These are phyloP conservation scores for Saccharomycopsis sp. DNA, from an alignment of 805 yeast genomes.

Conservation along the genomic window DNA sequence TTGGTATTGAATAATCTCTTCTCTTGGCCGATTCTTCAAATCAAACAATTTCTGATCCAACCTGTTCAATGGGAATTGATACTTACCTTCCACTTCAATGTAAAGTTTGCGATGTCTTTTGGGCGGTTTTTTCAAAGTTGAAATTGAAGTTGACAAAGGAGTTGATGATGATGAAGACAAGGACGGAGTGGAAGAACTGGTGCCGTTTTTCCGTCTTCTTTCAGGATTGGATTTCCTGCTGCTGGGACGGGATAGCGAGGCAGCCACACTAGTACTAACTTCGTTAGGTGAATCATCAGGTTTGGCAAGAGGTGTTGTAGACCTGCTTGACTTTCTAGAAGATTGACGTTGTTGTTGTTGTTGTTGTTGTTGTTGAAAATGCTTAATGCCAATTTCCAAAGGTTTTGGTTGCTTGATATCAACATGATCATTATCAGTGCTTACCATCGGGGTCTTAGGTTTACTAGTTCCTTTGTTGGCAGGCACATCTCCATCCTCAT, in stretches of 20 bases:
- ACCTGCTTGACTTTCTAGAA: too few species aligned
- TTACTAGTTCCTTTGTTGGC: conserved; percentile 11
- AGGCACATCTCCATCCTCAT: conserved; percentile 14
- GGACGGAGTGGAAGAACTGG: conserved; percentile 23
- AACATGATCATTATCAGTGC: not conserved
- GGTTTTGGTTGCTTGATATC: too few species aligned
- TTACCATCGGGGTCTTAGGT: not conserved
- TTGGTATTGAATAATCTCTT: conserved; percentile 28
- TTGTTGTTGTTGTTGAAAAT: too few species aligned
- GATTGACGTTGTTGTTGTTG: too few species aligned
- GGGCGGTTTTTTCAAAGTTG: too few species aligned
- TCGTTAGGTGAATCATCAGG: too few species aligned
- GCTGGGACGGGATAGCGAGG: too few species aligned
- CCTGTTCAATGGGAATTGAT: conserved; percentile 42
- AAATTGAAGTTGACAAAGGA: too few species aligned
- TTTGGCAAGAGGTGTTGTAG: too few species aligned
- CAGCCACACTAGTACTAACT: too few species aligned
- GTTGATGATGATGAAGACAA: too few species aligned
- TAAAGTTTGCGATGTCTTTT: conserved; percentile 21
- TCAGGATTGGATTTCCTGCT: not conserved
- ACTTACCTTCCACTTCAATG: conserved; percentile 24
- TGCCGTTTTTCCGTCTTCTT: conserved; percentile 4
- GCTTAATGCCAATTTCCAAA: too few species aligned
- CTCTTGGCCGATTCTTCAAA: conserved; percentile 31
- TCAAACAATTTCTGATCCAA: conserved; percentile 38